phyloP scores from a whole-genome alignment of 129 eudicot genomes.

The Apium graveolens region DNA sequence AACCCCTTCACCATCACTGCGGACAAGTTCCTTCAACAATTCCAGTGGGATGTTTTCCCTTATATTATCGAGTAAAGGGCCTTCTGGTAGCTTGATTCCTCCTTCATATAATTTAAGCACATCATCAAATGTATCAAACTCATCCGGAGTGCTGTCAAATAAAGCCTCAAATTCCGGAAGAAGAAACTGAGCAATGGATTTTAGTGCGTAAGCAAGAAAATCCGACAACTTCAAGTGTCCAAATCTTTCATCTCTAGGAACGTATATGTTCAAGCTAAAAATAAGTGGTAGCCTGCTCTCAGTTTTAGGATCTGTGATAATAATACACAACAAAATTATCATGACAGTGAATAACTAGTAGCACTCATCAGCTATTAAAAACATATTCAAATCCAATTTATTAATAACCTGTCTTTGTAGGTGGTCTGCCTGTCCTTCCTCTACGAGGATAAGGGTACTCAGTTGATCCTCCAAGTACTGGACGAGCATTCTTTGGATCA shows the following conservation, averaged over 20 bases:
- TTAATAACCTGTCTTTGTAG: conserved; percentile 39
- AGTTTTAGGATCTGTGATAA: conserved; percentile 31
- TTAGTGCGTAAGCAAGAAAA: conserved; percentile 38
- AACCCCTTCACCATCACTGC: conserved; percentile 1
- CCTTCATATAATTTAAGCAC: conserved; percentile 14
- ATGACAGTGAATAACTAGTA: background rate
- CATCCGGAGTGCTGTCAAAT: conserved; percentile 35
- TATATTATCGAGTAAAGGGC: conserved; percentile 13
- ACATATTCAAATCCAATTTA: too few species aligned
- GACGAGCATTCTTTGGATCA: conserved; percentile 47
- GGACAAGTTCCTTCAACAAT: conserved; percentile 3
- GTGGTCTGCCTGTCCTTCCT: conserved; percentile 71
- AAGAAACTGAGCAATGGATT: conserved; percentile 34
- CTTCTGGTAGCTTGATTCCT: conserved; percentile 11
- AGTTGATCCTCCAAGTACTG: conserved; percentile 61
- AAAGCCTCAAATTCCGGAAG: conserved; percentile 34
- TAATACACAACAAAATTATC: background rate
- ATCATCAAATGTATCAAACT: conserved; percentile 23
- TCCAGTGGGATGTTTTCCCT: conserved; percentile 8
- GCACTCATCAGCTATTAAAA: background rate
- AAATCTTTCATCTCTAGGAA: conserved; percentile 51
- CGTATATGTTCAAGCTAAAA: conserved; percentile 38
- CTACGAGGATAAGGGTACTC: conserved; percentile 85
- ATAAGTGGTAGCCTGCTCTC: conserved; percentile 43
- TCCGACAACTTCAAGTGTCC: conserved; percentile 34